phyloP scores from a whole-genome alignment of 2,329 filamentous ascomycete species.

The Aspergillus bombycis region DNA sequence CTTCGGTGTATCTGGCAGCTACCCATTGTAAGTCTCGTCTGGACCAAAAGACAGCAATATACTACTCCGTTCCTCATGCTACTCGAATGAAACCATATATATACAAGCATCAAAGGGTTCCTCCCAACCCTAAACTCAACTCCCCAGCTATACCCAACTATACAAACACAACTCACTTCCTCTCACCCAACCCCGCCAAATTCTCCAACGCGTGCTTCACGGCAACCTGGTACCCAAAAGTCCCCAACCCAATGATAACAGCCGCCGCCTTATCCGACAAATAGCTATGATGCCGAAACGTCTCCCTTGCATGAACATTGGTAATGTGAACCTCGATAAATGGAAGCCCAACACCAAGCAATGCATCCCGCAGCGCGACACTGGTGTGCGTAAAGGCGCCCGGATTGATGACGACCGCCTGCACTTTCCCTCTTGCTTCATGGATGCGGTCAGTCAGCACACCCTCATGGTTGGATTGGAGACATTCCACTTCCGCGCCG shows the following conservation, averaged over 20 bases:
- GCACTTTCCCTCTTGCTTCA: background rate
- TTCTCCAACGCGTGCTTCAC: background rate
- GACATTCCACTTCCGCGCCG: background rate
- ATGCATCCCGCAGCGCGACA: background rate
- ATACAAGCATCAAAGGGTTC: no score
- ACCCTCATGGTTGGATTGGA: background rate
- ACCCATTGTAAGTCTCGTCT: background rate
- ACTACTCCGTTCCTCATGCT: background rate
- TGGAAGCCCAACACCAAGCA: background rate
- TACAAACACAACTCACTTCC: background rate
- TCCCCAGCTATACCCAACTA: no score
- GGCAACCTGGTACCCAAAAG: background rate
- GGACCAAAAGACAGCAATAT: background rate
- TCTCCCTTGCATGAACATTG: background rate
- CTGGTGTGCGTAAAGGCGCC: background rate
- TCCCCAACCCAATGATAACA: background rate
- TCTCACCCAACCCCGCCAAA: background rate
- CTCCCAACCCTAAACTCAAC: no score
- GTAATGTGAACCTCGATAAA: background rate
- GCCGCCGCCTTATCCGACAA: background rate
- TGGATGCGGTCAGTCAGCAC: background rate
- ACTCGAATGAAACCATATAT: no score
- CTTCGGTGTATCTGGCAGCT: background rate
- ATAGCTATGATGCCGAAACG: background rate
- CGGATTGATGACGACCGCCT: background rate